A percentile compares a stretch with the other conserved stretches of the same genome.
Conservation (phyloP, 306 rosid species). For the Quillaja saponaria region DNA sequence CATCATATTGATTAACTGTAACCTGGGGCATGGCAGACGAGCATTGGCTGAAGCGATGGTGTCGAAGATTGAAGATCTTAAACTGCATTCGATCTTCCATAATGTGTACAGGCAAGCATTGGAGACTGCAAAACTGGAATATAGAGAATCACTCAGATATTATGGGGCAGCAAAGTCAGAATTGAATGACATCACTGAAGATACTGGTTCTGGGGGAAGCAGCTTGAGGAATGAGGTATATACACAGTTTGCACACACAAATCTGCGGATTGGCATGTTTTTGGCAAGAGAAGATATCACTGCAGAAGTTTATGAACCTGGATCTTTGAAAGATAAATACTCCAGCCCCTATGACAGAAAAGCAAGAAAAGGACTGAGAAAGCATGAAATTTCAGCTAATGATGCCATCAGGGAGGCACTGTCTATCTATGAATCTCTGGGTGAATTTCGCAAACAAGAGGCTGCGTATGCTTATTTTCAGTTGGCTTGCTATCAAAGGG, state of each 20-base stretch:
- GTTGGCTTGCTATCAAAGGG: conserved; percentile 84
- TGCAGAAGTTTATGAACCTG: conserved; percentile 69
- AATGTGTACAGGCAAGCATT: conserved; percentile 67
- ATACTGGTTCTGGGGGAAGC: conserved; percentile 41
- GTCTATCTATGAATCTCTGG: conserved; percentile 76
- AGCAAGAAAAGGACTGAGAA: conserved; percentile 52
- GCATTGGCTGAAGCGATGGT: conserved; percentile 88
- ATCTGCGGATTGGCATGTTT: conserved; percentile 93
- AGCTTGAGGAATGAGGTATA: conserved; percentile 73
- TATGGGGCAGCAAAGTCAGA: conserved; percentile 87
- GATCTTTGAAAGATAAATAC: conserved; percentile 46
- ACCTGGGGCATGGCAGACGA: conserved; percentile 94
- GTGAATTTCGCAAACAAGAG: conserved; percentile 90
- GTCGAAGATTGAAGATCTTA: conserved; percentile 63
- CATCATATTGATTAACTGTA: conserved; percentile 82
- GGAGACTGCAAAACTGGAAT: conserved; percentile 80
- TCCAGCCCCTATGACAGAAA: conserved; percentile 43
- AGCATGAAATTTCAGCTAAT: conserved; percentile 89
- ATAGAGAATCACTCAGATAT: conserved; percentile 78
- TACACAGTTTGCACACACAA: conserved; percentile 86
- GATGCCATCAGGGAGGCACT: conserved; percentile 92
- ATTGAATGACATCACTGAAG: conserved; percentile 51
- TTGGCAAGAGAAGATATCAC: conserved; percentile 82
- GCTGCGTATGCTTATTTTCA: conserved; percentile 91
- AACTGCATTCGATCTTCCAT: conserved; percentile 50